A percentile compares a stretch with the other conserved stretches of the same genome.
Conservation (phyloP, 805 yeast genomes). For the Lachancea mirantina region DNA sequence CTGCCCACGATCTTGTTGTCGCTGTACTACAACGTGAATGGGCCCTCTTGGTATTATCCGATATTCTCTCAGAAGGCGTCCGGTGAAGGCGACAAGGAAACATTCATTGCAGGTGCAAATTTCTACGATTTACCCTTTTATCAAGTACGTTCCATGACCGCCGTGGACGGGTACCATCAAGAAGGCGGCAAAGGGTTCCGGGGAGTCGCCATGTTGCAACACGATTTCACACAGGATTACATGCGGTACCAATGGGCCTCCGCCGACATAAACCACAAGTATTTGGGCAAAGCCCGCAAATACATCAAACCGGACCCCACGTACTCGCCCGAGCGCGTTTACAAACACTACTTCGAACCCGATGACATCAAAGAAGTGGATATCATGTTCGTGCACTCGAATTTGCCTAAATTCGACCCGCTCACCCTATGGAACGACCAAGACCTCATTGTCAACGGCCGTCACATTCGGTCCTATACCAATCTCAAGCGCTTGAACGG, state of each 20-base stretch:
- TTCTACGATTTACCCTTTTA: conserved; percentile 42
- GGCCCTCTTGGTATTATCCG: conserved; percentile 62
- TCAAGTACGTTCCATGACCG: conserved; percentile 39
- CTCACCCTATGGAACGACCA: conserved; percentile 16
- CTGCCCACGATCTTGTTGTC: conserved; percentile 51
- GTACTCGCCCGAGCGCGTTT: conserved; percentile 16
- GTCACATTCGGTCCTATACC: conserved; percentile 22
- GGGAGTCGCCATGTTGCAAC: conserved; percentile 41
- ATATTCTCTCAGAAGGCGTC: conserved; percentile 64
- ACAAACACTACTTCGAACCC: conserved; percentile 14
- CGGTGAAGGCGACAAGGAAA: conserved; percentile 79
- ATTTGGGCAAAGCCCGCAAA: conserved; percentile 1
- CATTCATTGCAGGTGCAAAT: conserved; percentile 63
- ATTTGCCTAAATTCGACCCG: conserved; percentile 34
- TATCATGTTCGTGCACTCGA: conserved; percentile 35
- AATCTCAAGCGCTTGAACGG: conserved; percentile 12
- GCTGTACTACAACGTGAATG: conserved; percentile 57
- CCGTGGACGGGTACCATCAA: conserved; percentile 33
- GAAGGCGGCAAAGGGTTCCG: conserved; percentile 23
- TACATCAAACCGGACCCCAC: conserved; percentile 9
- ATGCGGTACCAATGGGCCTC: conserved; percentile 14
- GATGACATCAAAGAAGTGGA: conserved; percentile 13
- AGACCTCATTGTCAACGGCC: conserved; percentile 16
- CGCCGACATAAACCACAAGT: conserved; percentile 8
- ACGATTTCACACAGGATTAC: conserved; percentile 45